Evolutionary conservation across 2,329 filamentous ascomycete species (phyloP), one percentile per base, ranked within the genome.

Genomic region (Fusarium domesticum): DNA sequence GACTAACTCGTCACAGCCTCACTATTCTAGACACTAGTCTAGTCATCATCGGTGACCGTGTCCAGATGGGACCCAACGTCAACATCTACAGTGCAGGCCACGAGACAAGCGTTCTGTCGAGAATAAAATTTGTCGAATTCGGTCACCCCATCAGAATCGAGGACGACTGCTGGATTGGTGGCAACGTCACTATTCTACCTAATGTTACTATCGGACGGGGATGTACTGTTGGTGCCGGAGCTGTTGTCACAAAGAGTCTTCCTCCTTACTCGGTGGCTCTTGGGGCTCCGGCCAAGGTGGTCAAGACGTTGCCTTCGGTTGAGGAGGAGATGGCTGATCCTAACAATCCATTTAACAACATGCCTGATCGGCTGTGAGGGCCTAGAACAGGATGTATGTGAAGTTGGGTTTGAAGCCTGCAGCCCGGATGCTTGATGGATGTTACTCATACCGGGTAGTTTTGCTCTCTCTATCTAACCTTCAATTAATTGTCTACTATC

Each of bases 11-110:
- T 0, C n/a, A 6, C 14, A 74, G 72, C 47, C 60, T 76, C 43
- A 80, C 81, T 2, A 83, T 90, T 47, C 70, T 90, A 12, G 87
- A 92, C 61, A 89, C 83, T n/a, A 85, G 81, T 52, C 70, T 80
- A 3, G 83, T 91, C 32, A 70, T 64, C 4, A 85, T 91, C 36
- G 87, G 87, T 0, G 75, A 84, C 18, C 77, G 87, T 19, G 87
- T 86, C 2, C 68, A 87, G 52, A 75, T 91, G 42, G 88, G 85
- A 0, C 85, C 87, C 0, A 84, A 82, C 55, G 85, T 91, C 0
- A 79, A 73, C 38, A 77, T 93, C 43, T 88, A 81, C 60, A 79
- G 81, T 2, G 87, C 80, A 1, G 85, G 81, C 0, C 88, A 93
- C 63, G 85, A 87, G 37, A 71, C 85, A 0, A 85, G 85, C 53